These are phyloP conservation scores for Boletus smithii DNA, from an alignment of 1,284 basidiomycete genomes.

Conservation along the genomic window DNA sequence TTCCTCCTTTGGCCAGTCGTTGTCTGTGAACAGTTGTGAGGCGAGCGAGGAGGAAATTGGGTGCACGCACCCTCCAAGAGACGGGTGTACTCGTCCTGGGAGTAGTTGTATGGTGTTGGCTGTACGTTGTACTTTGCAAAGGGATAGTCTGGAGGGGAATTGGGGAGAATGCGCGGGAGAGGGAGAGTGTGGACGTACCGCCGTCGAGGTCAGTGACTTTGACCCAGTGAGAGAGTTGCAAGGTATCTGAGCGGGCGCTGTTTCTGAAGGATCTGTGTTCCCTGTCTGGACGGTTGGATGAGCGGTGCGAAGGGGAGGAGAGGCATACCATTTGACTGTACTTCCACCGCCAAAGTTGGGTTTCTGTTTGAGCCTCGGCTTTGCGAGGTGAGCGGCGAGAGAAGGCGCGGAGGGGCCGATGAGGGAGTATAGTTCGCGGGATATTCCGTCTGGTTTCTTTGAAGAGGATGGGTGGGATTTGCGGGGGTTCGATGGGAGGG, in stretches of 20 bases:
- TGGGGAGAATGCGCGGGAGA: background rate
- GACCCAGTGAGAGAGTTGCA: conserved; percentile 68
- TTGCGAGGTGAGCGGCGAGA: conserved; percentile 69
- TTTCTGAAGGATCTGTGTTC: conserved; percentile 74
- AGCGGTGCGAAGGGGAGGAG: background rate
- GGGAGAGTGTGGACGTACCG: conserved; percentile 40
- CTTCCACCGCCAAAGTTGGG: conserved; percentile 64
- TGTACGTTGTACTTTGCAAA: conserved; percentile 82
- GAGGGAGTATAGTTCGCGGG: conserved; percentile 88
- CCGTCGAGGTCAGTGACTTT: conserved; percentile 55
- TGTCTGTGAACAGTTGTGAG: conserved; percentile 46
- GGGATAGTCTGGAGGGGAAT: conserved; percentile 52
- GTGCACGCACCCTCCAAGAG: conserved; percentile 65
- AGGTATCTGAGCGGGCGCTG: conserved; percentile 53
- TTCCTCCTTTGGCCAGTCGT: conserved; percentile 91
- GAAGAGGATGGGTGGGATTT: conserved; percentile 24
- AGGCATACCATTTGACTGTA: conserved; percentile 61
- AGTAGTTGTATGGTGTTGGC: conserved; percentile 74
- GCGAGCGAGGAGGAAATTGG: background rate
- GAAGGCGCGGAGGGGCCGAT: conserved; percentile 91
- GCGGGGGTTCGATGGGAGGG: conserved; percentile 42
- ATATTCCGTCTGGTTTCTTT: conserved; percentile 85
- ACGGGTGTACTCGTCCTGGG: conserved; percentile 86
- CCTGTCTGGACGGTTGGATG: conserved; percentile 42
- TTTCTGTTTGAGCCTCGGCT: conserved; percentile 85